A percentile compares a stretch with the other conserved stretches of the same genome.
Conservation (phyloP, 108 stramenopile species). For the Cyclotella sp. region DNA sequence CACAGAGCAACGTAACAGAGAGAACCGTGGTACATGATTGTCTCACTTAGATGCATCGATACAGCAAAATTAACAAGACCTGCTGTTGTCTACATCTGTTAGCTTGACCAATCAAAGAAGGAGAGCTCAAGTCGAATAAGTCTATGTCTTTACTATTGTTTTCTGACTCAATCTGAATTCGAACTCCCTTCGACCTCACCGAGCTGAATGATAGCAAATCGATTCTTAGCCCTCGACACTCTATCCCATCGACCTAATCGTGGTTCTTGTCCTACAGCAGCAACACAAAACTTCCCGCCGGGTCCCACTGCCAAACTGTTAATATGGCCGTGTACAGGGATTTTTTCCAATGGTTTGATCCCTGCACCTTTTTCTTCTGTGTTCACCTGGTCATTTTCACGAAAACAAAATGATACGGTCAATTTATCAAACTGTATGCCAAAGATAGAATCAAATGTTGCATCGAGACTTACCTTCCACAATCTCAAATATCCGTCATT, state of each 20-base stretch:
- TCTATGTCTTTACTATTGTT: background rate
- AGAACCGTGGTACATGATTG: too few relatives aligned
- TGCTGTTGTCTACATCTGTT: too few relatives aligned
- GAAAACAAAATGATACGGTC: background rate
- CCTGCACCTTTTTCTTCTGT: constrained; percentile 57
- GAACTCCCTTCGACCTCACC: constrained; percentile 28
- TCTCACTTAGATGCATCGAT: too few relatives aligned
- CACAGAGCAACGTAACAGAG: too few relatives aligned
- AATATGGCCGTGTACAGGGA: constrained; percentile 81
- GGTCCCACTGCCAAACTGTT: constrained; percentile 86
- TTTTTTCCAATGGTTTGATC: constrained; percentile 55
- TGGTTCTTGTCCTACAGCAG: constrained; percentile 88
- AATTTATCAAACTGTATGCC: background rate
- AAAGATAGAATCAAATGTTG: background rate
- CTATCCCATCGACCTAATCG: constrained; percentile 88
- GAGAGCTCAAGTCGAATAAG: background rate
- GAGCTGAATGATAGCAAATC: constrained; percentile 76
- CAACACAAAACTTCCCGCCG: constrained; percentile 81
- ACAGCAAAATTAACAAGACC: too few relatives aligned
- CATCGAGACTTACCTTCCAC: constrained; percentile 69
- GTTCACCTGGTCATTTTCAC: constrained; percentile 40
- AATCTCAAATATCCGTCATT: constrained; percentile 88
- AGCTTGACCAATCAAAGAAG: too few relatives aligned
- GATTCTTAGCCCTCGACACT: constrained; percentile 81
- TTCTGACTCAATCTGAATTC: background rate